These are phyloP conservation scores for Chaetothyriales sp. DNA, from an alignment of 2,329 filamentous ascomycete genomes.

Conservation along the genomic window DNA sequence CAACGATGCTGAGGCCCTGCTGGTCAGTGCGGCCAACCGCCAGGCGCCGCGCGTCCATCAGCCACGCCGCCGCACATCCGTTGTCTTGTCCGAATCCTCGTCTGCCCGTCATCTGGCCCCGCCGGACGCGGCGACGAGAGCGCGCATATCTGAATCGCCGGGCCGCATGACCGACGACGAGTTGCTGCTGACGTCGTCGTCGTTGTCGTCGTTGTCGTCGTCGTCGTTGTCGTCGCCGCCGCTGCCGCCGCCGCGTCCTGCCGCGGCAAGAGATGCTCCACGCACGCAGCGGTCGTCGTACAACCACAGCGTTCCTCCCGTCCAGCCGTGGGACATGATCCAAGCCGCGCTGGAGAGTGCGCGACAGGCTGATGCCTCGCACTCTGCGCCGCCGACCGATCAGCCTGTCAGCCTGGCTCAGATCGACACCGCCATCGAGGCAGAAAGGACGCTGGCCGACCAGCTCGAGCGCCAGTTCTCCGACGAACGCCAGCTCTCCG, in stretches of 20 bases:
- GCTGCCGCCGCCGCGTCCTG: slow-evolving; percentile 5
- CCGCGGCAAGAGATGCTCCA: slow-evolving; percentile 1
- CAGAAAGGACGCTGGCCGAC: slow-evolving; percentile 11
- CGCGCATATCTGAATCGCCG: slow-evolving; percentile 30
- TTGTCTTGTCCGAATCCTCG: slow-evolving; percentile 27
- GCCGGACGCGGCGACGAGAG: slow-evolving; percentile 24
- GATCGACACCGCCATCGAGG: slow-evolving; percentile 15
- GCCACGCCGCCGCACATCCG: slow-evolving; percentile 27
- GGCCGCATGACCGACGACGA: slow-evolving; percentile 25
- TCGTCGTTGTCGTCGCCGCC: no score
- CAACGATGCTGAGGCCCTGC: slow-evolving; percentile 7
- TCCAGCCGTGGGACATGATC: slow-evolving; percentile 16
- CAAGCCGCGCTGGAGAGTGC: slow-evolving; percentile 13
- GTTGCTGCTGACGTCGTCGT: slow-evolving; percentile 2
- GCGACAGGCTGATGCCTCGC: slow-evolving; percentile 4
- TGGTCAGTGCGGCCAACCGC: slow-evolving; percentile 2
- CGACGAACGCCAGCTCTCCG: slow-evolving; percentile 15
- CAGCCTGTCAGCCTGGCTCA: slow-evolving; percentile 6
- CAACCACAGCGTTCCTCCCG: slow-evolving; percentile 7
- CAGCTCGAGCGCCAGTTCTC: slow-evolving; percentile 14
- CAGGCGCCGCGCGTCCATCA: slow-evolving; percentile 14
- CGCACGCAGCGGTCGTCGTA: slow-evolving; percentile 4
- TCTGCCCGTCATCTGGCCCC: slow-evolving; percentile 17
- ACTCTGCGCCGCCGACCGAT: slow-evolving; percentile 3
- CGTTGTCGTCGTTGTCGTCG: no score